Base-by-base conservation (phyloP, 352 stramenopile genomes). In the Peronospora tabacina region DNA sequence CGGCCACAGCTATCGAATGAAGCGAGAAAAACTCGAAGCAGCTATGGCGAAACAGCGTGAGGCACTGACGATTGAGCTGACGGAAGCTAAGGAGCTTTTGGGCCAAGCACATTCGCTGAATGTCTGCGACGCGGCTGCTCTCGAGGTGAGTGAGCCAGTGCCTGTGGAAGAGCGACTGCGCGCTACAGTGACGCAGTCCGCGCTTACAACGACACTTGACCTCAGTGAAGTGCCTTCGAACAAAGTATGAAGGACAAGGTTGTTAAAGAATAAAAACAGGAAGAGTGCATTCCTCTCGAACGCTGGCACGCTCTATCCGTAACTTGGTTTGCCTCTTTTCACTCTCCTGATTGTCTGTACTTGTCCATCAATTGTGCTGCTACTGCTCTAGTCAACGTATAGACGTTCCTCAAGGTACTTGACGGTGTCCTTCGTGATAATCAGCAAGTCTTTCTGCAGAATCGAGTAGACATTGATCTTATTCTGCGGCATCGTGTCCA, bases 381-480 rank as follows among this genome's bases (percentile, higher is more conserved):
- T 49, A 51, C 38, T 61, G 24, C 19, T 63, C 44, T 87, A 90
- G 63, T 93, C 82, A 24, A 82, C 69, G 70, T 90, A 78, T 56
- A 93, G 71, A 61, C 82, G 77, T 39, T 90, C 71, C 61, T 93
- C 82, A 34, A 93, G 70, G 65, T 93, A 93, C 76, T 90, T 91
- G 63, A 87, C 77, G 22, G 82, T 76, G 51, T 90, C 82, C 47
- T 80, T 80, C 24, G 82, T 90, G 61, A 91, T 75, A 52, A 94
- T 75, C 35, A 94, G 64, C 58, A 94, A 51, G 55, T 94, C 82
- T 70, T 90, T 90, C 57, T 94, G 76, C 62, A 94, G 50, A 66
- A 94, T 91, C 61, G 82, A 89, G 73, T 94, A 94, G 33, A 91
- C 80, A 62, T 91, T 94, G 66, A 94, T 82, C 75, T 91, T 90